Evolutionary conservation across 2,329 filamentous ascomycete species (phyloP).

Genomic region (Calycina herbarum): DNA sequence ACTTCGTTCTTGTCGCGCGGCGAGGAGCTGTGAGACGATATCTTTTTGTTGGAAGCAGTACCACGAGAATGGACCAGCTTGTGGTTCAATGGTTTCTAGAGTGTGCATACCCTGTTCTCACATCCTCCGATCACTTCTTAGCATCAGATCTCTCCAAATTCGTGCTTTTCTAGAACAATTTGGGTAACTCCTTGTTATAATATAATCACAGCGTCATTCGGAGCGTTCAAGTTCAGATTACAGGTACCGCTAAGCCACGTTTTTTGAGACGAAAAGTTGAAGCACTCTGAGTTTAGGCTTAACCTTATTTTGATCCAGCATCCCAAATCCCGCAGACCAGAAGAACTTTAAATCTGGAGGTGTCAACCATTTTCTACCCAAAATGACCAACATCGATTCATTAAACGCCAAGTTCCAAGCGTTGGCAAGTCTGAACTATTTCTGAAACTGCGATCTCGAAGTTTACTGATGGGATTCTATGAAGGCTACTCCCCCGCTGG

Average conservation of each 20-base stretch:
- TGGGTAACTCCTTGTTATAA: no score
- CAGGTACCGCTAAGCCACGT: background rate
- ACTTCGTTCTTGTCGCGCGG: no score
- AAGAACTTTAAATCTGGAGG: background rate
- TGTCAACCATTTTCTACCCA: background rate
- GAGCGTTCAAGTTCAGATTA: background rate
- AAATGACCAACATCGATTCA: background rate
- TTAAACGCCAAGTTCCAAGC: background rate
- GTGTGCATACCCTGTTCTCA: no score
- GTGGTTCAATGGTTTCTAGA: no score
- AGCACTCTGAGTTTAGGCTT: background rate
- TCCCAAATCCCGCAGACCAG: background rate
- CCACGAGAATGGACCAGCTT: no score
- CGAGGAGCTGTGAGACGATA: no score
- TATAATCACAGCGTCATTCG: background rate
- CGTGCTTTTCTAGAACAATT: no score
- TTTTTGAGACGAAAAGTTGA: background rate
- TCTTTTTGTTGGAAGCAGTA: no score
- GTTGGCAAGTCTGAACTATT: background rate
- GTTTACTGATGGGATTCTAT: background rate
- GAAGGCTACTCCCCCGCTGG: background rate
- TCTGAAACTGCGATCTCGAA: background rate
- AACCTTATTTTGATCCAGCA: background rate
- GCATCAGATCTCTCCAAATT: no score
- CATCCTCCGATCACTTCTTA: no score